A percentile compares a stretch with the other conserved stretches of the same genome.
These are phyloP conservation scores for Neurospora sp. DNA, from an alignment of 495 filamentous ascomycete species.

Conservation along the genomic window DNA sequence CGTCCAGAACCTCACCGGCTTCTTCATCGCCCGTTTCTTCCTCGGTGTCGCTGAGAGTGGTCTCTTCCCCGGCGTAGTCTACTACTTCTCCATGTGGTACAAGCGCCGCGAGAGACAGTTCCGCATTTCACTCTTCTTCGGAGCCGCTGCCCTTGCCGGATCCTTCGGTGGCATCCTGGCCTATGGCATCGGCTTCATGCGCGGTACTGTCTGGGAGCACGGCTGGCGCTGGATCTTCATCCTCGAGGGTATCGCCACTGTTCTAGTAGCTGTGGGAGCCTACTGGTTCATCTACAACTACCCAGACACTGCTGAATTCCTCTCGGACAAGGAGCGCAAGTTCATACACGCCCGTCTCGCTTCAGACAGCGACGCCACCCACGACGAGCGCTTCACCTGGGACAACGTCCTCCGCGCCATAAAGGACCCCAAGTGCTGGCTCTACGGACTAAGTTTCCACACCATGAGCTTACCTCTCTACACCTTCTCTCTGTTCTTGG, in stretches of 20 bases:
- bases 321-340: slow-evolving; percentile 51
- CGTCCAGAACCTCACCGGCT: slow-evolving; percentile 54
- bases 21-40: slow-evolving; percentile 54
- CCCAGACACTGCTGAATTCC: slow-evolving; percentile 56
- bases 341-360: slow-evolving; percentile 50
- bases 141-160: slow-evolving; percentile 61
- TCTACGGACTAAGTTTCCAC: slow-evolving; percentile 65
- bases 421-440: slow-evolving; percentile 61
- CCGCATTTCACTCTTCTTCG: slow-evolving; percentile 67
- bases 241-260: slow-evolving; percentile 60
- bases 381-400: slow-evolving; percentile 59
- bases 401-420: slow-evolving; percentile 51
- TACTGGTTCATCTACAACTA: slow-evolving; percentile 70
- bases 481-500: slow-evolving; percentile 66
- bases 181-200: slow-evolving; percentile 52
- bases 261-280: slow-evolving; percentile 47
- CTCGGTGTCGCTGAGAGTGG: slow-evolving; percentile 47
- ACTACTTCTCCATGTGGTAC: slow-evolving; percentile 83
- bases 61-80: slow-evolving; percentile 67
- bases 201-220: slow-evolving; percentile 49
- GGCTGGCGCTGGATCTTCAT: slow-evolving; percentile 87
- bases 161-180: slow-evolving; percentile 74
- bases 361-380: slow-evolving; percentile 49
- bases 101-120: slow-evolving; percentile 60
- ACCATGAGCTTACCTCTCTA: slow-evolving; percentile 70